Evolutionary conservation across 257 asterid genomes (phyloP).

Genomic region (Nicotiana undulata): DNA sequence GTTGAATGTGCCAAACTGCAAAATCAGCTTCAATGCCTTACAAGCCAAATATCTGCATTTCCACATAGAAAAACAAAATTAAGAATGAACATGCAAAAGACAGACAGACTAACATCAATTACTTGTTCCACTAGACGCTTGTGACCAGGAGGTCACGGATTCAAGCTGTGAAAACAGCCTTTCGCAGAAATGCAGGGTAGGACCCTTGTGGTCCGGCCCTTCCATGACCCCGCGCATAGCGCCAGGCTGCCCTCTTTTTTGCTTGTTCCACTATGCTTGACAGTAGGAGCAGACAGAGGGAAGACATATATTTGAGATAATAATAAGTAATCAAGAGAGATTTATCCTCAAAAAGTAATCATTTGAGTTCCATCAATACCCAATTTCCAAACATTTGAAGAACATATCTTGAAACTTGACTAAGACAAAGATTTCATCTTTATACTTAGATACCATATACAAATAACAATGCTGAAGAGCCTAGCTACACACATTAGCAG

Average conservation of each 20-base stretch:
- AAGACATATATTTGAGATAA: not conserved
- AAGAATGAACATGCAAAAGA: not conserved
- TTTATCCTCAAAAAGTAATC: not conserved
- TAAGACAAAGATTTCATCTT: not conserved
- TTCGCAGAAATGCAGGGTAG: no score
- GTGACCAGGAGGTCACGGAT: no score
- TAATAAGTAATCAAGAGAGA: not conserved
- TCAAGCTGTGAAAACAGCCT: no score
- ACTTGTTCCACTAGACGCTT: no score
- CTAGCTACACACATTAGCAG: not conserved
- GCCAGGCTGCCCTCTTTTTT: no score
- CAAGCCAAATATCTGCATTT: slow-evolving; percentile 20
- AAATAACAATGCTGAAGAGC: not conserved
- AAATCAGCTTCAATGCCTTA: not conserved
- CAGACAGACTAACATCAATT: not conserved
- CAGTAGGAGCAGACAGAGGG: not conserved
- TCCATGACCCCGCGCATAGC: no score
- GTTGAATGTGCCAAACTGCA: slow-evolving; percentile 9
- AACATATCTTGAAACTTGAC: not conserved
- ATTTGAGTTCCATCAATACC: not conserved
- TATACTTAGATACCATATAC: not conserved
- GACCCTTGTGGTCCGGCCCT: no score
- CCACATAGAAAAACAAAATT: not conserved
- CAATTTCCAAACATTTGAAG: not conserved
- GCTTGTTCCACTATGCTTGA: not conserved